A percentile compares a stretch with the other conserved stretches of the same genome.
These are phyloP conservation scores for Cladosporium oxysporum DNA, from an alignment of 2,329 filamentous ascomycete species.

Conservation along the genomic window DNA sequence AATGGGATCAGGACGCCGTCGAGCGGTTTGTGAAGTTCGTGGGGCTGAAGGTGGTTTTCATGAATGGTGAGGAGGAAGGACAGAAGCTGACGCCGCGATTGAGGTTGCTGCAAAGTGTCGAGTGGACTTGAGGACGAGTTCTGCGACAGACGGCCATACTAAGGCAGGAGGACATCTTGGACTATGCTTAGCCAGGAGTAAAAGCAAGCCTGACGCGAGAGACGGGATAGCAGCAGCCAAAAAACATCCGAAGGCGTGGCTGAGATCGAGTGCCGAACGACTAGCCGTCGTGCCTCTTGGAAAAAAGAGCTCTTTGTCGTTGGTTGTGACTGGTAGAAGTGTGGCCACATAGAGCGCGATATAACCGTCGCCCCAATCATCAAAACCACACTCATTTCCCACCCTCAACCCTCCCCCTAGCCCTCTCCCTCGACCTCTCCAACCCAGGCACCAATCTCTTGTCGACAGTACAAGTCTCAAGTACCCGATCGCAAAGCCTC, in stretches of 20 bases:
- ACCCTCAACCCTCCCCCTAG: conserved; percentile 22
- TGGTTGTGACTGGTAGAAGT: not conserved
- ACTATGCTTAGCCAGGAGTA: not conserved
- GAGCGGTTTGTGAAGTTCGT: conserved; percentile 3
- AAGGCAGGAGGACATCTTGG: not conserved
- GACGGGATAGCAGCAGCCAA: not conserved
- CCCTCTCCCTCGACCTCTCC: conserved; percentile 31
- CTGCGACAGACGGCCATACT: not conserved
- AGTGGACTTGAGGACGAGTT: not conserved
- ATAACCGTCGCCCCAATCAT: not conserved
- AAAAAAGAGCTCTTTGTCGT: not conserved
- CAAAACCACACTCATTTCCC: not conserved
- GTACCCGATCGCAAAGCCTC: conserved; percentile 23
- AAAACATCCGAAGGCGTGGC: not conserved
- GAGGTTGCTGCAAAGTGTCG: conserved; percentile 9
- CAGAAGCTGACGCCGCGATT: conserved; percentile 7
- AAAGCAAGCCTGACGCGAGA: not conserved
- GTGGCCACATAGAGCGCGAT: not conserved
- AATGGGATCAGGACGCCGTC: conserved; percentile 8
- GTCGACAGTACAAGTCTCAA: conserved; percentile 28
- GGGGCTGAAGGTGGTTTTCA: not conserved
- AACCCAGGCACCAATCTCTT: conserved; percentile 27
- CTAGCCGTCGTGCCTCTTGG: not conserved
- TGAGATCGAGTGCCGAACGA: not conserved
- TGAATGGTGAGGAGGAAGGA: not conserved